Evolutionary conservation across 371 early-diverging fungal species (phyloP).

Genomic region (Apophysomyces variabilis): DNA sequence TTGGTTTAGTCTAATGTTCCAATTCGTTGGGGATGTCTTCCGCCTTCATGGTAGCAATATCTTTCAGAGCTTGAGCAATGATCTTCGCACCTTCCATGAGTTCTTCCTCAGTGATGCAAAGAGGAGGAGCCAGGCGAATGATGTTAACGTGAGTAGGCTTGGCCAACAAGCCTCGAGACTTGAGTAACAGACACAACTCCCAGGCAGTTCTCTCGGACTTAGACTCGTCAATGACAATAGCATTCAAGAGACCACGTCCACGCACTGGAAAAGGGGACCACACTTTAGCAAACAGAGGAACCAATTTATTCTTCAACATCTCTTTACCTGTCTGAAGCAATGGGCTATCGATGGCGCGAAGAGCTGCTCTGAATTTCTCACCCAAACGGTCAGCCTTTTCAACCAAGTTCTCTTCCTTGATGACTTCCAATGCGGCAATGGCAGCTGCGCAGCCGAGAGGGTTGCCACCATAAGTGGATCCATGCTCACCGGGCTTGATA

Average conservation of each 20-base stretch:
- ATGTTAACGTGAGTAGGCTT: constrained; percentile 99
- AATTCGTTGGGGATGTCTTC: constrained; percentile 50
- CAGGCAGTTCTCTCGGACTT: constrained; percentile 90
- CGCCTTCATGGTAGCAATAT: constrained; percentile 64
- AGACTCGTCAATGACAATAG: constrained; percentile 91
- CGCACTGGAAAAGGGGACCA: constrained; percentile 63
- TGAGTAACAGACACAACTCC: constrained; percentile 94
- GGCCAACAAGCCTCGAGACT: constrained; percentile 90
- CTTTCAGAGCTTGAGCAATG: constrained; percentile 76
- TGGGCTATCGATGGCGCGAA: constrained; percentile 77
- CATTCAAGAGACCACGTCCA: constrained; percentile 95
- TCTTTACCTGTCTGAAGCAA: constrained; percentile 65
- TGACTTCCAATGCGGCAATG: constrained; percentile 92
- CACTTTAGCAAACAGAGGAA: background rate
- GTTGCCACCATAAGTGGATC: constrained; percentile 97
- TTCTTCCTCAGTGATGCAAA: constrained; percentile 91
- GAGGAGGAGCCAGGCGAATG: constrained; percentile 96
- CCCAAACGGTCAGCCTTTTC: constrained; percentile 82
- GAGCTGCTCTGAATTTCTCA: constrained; percentile 77
- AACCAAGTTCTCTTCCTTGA: constrained; percentile 91
- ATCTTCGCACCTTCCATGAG: constrained; percentile 81
- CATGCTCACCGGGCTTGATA: constrained; percentile 96
- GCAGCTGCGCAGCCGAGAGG: constrained; percentile 95
- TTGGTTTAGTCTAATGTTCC: constrained; percentile 20
- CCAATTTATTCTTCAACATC: background rate